phyloP scores from a whole-genome alignment of 305 asterid species.

The Ilex paraguariensis region DNA sequence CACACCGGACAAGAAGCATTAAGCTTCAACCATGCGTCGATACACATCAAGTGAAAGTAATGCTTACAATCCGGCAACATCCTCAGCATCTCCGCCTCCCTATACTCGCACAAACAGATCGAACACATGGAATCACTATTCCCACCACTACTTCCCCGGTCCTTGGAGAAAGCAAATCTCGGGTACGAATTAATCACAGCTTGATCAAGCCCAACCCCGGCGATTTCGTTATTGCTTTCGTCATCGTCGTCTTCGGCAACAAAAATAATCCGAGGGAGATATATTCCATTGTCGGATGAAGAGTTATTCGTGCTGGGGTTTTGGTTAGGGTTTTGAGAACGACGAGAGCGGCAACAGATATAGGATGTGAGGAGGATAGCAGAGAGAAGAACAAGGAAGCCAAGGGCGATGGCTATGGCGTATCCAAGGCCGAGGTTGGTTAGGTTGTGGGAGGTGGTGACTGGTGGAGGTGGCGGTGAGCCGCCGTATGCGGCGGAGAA shows the following conservation, averaged over 20 bases:
- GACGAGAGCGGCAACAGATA: conserved; percentile 51
- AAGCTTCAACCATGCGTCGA: conserved; percentile 41
- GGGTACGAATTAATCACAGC: conserved; percentile 83
- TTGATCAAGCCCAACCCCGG: conserved; percentile 63
- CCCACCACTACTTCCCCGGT: conserved; percentile 15
- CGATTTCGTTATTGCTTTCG: conserved; percentile 20
- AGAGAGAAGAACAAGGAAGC: conserved; percentile 82
- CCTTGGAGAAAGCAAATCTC: conserved; percentile 50
- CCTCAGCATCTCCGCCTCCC: conserved; percentile 34
- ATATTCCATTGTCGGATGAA: conserved; percentile 45
- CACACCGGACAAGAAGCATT: conserved; percentile 35
- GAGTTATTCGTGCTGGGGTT: neutral
- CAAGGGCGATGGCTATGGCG: conserved; percentile 72
- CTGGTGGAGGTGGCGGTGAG: conserved; percentile 27
- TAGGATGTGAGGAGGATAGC: conserved; percentile 61
- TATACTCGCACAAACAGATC: conserved; percentile 39
- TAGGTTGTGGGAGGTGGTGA: conserved; percentile 16
- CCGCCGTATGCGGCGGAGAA: conserved; percentile 4
- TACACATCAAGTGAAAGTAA: conserved; percentile 32
- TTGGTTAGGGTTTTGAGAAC: conserved; percentile 8
- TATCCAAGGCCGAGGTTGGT: conserved; percentile 66
- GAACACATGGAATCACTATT: conserved; percentile 20
- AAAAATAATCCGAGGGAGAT: conserved; percentile 75
- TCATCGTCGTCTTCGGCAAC: conserved; percentile 72
- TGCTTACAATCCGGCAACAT: conserved; percentile 41